phyloP scores from a whole-genome alignment of 352 stramenopile species.

The Pythium aristosporum region DNA sequence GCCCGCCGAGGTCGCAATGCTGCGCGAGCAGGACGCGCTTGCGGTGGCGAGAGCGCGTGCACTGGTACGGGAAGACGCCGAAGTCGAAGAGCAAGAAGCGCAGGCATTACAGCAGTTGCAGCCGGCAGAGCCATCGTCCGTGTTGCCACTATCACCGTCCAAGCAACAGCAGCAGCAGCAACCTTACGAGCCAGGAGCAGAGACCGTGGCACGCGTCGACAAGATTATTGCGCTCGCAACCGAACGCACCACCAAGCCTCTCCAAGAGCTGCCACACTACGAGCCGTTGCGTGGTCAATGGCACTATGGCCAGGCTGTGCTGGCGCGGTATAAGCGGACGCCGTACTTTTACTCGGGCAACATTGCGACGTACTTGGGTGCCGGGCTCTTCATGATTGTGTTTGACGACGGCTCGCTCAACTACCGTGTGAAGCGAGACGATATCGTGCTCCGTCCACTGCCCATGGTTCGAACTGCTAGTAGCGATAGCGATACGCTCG shows the following conservation, averaged over 20 bases:
- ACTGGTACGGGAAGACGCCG: slow-evolving; percentile 12
- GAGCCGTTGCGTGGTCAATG: slow-evolving; percentile 56
- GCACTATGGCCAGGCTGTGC: slow-evolving; percentile 60
- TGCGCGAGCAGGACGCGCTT: slow-evolving; percentile 26
- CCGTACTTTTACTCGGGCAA: slow-evolving; percentile 81
- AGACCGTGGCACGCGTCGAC: background rate
- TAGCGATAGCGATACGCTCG: background rate
- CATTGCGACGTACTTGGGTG: slow-evolving; percentile 70
- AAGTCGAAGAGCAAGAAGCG: slow-evolving; percentile 8
- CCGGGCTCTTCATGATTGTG: slow-evolving; percentile 72
- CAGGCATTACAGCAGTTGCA: background rate
- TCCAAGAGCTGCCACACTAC: slow-evolving; percentile 31
- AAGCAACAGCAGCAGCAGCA: no score
- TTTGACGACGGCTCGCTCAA: slow-evolving; percentile 76
- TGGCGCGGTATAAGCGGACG: slow-evolving; percentile 68
- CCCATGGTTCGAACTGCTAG: background rate
- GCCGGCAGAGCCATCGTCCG: background rate
- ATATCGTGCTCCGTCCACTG: slow-evolving; percentile 48
- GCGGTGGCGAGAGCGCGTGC: slow-evolving; percentile 20
- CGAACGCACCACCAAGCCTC: slow-evolving; percentile 7
- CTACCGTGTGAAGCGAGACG: slow-evolving; percentile 65
- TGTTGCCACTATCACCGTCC: background rate
- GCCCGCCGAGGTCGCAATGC: slow-evolving; percentile 17
- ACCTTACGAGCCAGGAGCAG: background rate
- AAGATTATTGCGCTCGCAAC: slow-evolving; percentile 6